Evolutionary conservation across 495 filamentous ascomycete genomes (phyloP), one percentile per base, ranked within the genome.

Genomic region (Platismatia glauca): DNA sequence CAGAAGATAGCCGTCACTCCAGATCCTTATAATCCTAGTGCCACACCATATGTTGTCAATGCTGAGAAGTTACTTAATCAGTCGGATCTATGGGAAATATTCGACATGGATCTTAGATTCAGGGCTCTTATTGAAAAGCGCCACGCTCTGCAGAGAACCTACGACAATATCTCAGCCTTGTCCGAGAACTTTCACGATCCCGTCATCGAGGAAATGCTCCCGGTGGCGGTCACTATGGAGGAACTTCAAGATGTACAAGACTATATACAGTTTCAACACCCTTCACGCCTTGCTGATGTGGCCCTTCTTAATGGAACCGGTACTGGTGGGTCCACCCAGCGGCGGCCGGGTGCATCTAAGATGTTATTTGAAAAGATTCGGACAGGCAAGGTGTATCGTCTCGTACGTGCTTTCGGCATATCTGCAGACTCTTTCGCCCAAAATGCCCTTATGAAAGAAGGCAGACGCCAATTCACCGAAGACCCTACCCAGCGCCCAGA

Each of bases 211-310:
- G 87, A 90, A 60, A 86, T 95, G 78, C 80, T 94, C 41, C 79
- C 79, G 6, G 74, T 82, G 39, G 92, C 91, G 4, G 80, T 81
- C 8, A 90, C 85, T 0, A 90, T 94, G 78, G 94, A 98, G 66
- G 93, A 97, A 69, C 78, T 98, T 18, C 95, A 98, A 70, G 94
- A 98, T 73, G 74, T 98, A 20, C 92, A 97, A 68, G 94, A 98
- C 66, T 97, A 97, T 69, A 78, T 98, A 59, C 89, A 97, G 73
- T 98, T 97, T 75, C 90, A 92, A 66, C 96, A 97, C 68, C 84
- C 89, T 24, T 77, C 86, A 7, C 81, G 91, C 67, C 75, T 97
- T 41, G 90, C 89, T 67, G 91, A 97, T 65, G 67, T 89, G 53
- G 77, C 83, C 11, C 29, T 70, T 37, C 76, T 80, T 18, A 88